phyloP scores from a whole-genome alignment of 2,329 filamentous ascomycete genomes.

The Hortaea werneckii region DNA sequence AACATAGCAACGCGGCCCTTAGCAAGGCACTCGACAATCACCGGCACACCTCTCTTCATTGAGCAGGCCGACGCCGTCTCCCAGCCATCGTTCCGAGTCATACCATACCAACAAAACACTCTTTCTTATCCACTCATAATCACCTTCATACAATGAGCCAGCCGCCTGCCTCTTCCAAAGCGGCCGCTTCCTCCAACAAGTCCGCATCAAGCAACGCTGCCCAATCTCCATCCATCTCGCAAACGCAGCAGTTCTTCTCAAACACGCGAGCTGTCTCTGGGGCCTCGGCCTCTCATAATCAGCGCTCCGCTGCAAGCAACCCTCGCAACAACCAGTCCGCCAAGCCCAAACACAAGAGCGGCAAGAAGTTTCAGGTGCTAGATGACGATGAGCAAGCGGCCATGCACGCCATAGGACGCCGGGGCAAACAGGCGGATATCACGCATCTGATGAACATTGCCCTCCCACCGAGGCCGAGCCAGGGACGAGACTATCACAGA shows the following conservation, averaged over 20 bases:
- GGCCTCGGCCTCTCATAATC: constrained; percentile 53
- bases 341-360: constrained; percentile 75
- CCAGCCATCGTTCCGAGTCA: too few relatives aligned
- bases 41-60: constrained; percentile 1
- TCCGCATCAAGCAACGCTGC: constrained; percentile 9
- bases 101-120: too few relatives aligned
- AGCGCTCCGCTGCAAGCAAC: constrained; percentile 47
- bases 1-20: not conserved
- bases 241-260: constrained; percentile 32
- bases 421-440: constrained; percentile 82
- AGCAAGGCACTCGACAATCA: not conserved
- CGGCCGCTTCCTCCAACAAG: constrained; percentile 32
- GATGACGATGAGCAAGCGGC: constrained; percentile 65
- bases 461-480: constrained; percentile 58
- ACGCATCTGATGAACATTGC: constrained; percentile 93
- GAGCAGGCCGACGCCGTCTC: not conserved
- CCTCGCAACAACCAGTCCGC: constrained; percentile 45
- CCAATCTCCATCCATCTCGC: constrained; percentile 31
- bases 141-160: constrained; percentile 32
- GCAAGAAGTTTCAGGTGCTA: constrained; percentile 57
- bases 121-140: too few relatives aligned
- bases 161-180: constrained; percentile 25
- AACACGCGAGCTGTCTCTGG: constrained; percentile 35
- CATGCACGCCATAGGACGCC: constrained; percentile 45
- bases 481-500: constrained; percentile 42